phyloP scores from a whole-genome alignment of 768 basidiomycete genomes.

The Nidula microcarpa region DNA sequence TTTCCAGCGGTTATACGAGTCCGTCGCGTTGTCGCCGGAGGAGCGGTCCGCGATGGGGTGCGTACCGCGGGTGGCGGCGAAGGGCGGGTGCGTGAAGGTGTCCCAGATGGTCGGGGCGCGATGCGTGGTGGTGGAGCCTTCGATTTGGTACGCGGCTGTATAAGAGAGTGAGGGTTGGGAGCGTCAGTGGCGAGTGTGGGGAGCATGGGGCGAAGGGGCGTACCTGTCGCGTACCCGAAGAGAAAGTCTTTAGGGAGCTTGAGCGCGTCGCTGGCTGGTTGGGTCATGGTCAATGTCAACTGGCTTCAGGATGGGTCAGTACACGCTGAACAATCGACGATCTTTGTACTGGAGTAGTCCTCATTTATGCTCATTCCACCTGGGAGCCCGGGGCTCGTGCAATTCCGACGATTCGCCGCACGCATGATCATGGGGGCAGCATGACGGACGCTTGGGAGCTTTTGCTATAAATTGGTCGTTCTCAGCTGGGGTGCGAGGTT shows the following conservation, averaged over 20 bases:
- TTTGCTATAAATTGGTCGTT: too few relatives aligned
- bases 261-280: too few relatives aligned
- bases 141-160: conserved; percentile 68
- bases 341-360: too few relatives aligned
- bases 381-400: too few relatives aligned
- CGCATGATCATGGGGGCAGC: too few relatives aligned
- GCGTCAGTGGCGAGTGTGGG: neutral
- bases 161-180: neutral
- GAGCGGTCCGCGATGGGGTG: conserved; percentile 55
- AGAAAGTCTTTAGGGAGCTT: conserved; percentile 28
- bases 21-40: conserved; percentile 64
- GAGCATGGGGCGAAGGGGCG: neutral
- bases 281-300: too few relatives aligned
- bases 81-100: conserved; percentile 48
- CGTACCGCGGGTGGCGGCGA: conserved; percentile 9
- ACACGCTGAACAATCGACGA: too few relatives aligned
- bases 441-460: too few relatives aligned
- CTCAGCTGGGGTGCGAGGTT: too few relatives aligned
- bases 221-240: conserved; percentile 32
- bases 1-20: conserved; percentile 64
- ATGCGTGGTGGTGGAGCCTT: conserved; percentile 54
- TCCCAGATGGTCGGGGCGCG: conserved; percentile 74
- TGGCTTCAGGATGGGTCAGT: too few relatives aligned
- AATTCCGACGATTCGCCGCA: too few relatives aligned
- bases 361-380: too few relatives aligned